A percentile compares a stretch with the other conserved stretches of the same genome.
phyloP scores from a whole-genome alignment of 2,329 filamentous ascomycete genomes.

The Tolypocladium guangdongense region DNA sequence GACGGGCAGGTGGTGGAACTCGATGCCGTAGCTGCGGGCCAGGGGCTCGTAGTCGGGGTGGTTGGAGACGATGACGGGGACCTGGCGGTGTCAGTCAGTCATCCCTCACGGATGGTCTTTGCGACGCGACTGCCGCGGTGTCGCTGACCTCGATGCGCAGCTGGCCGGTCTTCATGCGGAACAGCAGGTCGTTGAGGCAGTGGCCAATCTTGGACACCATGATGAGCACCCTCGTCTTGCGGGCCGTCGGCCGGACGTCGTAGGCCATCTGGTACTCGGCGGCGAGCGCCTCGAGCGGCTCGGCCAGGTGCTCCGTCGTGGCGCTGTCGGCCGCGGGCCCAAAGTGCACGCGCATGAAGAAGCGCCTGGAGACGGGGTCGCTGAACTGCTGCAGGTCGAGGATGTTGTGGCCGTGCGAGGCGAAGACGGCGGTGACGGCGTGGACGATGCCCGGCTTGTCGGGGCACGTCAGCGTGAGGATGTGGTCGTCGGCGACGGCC shows the following conservation, averaged over 20 bases:
- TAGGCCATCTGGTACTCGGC: slow-evolving; percentile 57
- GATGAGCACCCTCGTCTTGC: slow-evolving; percentile 68
- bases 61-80: slow-evolving; percentile 73
- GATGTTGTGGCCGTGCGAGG: slow-evolving; percentile 65
- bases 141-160: slow-evolving; percentile 49
- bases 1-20: slow-evolving; percentile 73
- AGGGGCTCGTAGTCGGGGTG: slow-evolving; percentile 63
- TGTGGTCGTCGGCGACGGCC: slow-evolving; percentile 44
- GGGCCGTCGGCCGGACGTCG: slow-evolving; percentile 54
- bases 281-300: slow-evolving; percentile 50
- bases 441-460: slow-evolving; percentile 80
- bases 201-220: slow-evolving; percentile 88
- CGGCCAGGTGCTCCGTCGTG: slow-evolving; percentile 39
- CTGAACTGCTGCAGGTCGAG: slow-evolving; percentile 78
- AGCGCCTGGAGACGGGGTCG: slow-evolving; percentile 60
- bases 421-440: slow-evolving; percentile 69
- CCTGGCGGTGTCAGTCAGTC: slow-evolving; percentile 13
- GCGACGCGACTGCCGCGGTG: too few species aligned
- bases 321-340: slow-evolving; percentile 40
- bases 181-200: slow-evolving; percentile 74
- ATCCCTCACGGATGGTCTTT: too few species aligned
- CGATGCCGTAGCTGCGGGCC: slow-evolving; percentile 62
- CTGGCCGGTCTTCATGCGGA: slow-evolving; percentile 65
- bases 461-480: slow-evolving; percentile 73
- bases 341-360: slow-evolving; percentile 87